Evolutionary conservation across 371 early-diverging fungal genomes (phyloP).

Genomic region (Gilbertella persicaria): DNA sequence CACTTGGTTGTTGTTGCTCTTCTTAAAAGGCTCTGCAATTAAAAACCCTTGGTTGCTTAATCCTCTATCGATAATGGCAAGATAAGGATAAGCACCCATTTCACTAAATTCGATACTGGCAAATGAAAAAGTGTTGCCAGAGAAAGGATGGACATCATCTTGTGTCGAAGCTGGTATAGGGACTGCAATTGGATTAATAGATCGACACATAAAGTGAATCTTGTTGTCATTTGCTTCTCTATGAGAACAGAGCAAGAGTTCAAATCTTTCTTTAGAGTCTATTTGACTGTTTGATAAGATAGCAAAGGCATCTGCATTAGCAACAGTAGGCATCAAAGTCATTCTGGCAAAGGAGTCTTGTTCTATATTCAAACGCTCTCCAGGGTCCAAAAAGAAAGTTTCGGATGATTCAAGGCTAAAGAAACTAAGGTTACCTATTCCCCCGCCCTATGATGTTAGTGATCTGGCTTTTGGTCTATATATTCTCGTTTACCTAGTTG

Average conservation of each 20-base stretch:
- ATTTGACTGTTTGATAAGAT: conserved; percentile 48
- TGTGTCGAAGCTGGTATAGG: conserved; percentile 53
- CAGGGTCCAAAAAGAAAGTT: conserved; percentile 21
- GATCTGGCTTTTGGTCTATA: too few species aligned
- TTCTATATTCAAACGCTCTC: conserved; percentile 24
- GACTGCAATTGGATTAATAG: conserved; percentile 27
- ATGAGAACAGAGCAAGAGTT: conserved; percentile 47
- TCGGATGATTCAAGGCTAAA: conserved; percentile 15
- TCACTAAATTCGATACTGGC: conserved; percentile 42
- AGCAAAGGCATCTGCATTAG: conserved; percentile 45
- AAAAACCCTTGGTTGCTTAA: conserved; percentile 48
- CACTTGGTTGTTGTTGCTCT: conserved; percentile 26
- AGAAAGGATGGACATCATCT: conserved; percentile 32
- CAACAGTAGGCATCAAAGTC: conserved; percentile 35
- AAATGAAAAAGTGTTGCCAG: conserved; percentile 48
- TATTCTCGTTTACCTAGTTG: conserved; percentile 23
- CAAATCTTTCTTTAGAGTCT: conserved; percentile 35
- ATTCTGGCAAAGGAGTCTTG: conserved; percentile 12
- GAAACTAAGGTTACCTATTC: conserved; percentile 28
- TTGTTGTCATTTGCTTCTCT: conserved; percentile 1
- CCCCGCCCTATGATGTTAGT: too few species aligned
- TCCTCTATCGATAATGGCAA: conserved; percentile 43
- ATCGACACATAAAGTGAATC: conserved; percentile 26
- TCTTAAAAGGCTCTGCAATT: conserved; percentile 53
- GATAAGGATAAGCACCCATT: conserved; percentile 44